phyloP scores from a whole-genome alignment of 2,329 filamentous ascomycete genomes.

The Fusarium sp. region DNA sequence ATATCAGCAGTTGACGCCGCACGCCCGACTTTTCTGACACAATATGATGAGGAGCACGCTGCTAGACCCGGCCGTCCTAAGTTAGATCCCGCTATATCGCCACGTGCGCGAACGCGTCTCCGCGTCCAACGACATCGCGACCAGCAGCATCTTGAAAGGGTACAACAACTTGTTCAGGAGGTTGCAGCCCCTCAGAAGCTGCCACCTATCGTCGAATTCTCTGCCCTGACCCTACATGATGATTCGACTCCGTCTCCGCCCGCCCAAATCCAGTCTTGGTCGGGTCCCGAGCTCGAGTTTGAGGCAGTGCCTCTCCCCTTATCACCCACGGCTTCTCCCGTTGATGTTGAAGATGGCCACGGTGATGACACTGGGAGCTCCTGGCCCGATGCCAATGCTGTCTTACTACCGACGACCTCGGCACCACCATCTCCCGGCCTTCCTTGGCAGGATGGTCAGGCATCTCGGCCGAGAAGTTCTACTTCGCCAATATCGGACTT shows the following conservation, averaged over 20 bases:
- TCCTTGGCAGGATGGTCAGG: too few relatives aligned
- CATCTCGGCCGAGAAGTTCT: background rate
- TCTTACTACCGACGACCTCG: background rate
- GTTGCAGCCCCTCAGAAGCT: background rate
- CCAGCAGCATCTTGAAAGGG: background rate
- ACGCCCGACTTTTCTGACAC: too few relatives aligned
- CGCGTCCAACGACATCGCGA: conserved; percentile 5
- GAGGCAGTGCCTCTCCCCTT: background rate
- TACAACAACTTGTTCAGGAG: background rate
- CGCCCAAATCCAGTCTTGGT: background rate
- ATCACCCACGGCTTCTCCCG: background rate
- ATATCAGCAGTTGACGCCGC: too few relatives aligned
- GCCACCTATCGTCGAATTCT: background rate
- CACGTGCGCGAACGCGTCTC: background rate
- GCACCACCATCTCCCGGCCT: background rate
- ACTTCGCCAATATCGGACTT: background rate
- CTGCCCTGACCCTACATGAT: background rate
- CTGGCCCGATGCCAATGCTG: background rate
- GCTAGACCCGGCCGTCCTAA: too few relatives aligned
- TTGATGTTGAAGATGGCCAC: background rate
- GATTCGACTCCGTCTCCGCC: background rate
- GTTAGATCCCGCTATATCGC: too few relatives aligned
- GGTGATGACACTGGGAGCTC: background rate
- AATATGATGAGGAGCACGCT: too few relatives aligned
- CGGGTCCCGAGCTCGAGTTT: background rate